Evolutionary conservation across 805 yeast genomes (phyloP).

Genomic region (Pichia paraexigua): DNA sequence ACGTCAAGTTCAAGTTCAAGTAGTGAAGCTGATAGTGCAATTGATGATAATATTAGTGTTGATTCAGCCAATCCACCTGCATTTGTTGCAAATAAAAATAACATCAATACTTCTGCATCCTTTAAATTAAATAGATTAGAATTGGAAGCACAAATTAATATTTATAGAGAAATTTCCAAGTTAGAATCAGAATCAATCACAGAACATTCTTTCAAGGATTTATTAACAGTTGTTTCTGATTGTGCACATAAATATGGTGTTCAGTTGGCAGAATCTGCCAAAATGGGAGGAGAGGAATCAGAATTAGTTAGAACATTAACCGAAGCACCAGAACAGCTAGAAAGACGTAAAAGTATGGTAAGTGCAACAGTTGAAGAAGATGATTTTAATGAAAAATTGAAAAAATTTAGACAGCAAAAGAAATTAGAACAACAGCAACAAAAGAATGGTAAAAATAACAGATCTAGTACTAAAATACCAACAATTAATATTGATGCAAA

Average conservation of each 20-base stretch:
- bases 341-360: conserved; percentile 26
- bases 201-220: conserved; percentile 24
- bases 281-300: conserved; percentile 31
- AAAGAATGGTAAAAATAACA: neutral
- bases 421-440: conserved; percentile 2
- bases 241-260: conserved; percentile 29
- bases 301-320: conserved; percentile 35
- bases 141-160: conserved; percentile 19
- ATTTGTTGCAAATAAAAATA: conserved; percentile 3
- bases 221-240: conserved; percentile 24
- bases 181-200: conserved; percentile 19
- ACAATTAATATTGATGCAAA: conserved; percentile 11
- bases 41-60: conserved; percentile 14
- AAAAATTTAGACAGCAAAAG: conserved; percentile 6
- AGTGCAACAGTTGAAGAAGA: conserved; percentile 9
- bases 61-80: conserved; percentile 13
- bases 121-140: conserved; percentile 20
- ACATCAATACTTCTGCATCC: conserved; percentile 8
- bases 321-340: conserved; percentile 30
- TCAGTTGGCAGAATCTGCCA: conserved; percentile 31
- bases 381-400: conserved; percentile 9
- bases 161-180: conserved; percentile 19
- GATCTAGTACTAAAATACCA: conserved; percentile 7
- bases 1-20: neutral
- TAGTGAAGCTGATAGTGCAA: conserved; percentile 7